Evolutionary conservation across 2,329 filamentous ascomycete species (phyloP), one percentile per base, ranked within the genome.

Genomic region (Thielaviopsis musarum): DNA sequence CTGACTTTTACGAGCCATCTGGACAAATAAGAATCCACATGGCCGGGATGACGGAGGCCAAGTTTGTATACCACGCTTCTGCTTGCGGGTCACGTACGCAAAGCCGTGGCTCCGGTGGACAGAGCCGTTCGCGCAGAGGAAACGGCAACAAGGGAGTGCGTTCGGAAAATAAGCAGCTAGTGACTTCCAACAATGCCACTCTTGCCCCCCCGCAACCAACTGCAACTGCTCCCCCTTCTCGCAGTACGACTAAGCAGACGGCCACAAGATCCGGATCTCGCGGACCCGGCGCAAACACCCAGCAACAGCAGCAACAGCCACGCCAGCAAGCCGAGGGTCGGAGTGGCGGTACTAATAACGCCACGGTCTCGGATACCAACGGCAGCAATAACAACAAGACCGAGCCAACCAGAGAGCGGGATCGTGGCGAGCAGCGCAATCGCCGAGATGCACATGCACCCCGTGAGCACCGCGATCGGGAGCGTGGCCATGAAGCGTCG

Each of bases 21-120:
- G 41, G 69, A 67, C 9, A 61, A 49, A 57, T 61, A 48, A 69
- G 69, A 7, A 67, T 76, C 62, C 71, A 68, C 49, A 69, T 78
- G 34, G 64, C 66, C 1, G 72, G 71, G 48, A 74, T 74, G 70
- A 26, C 28, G 7, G 70, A 71, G 52, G 64, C 68, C 15, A 75
- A 66, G 63, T 67, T 66, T 4, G 66, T 77, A 45, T 67, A 70
- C 3, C 63, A 75, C 15, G 70, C 74, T 3, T 70, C 69, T 58
- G 66, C 68, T 12, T 63, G 66, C 34, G 65, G 66, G 13, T 52
- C 57, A 7, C 68, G 71, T 55, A 68, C 68, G 15, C 65, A 66
- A 4, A 66, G 72, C 59, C 65, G 66, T 21, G 34, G 59, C 38
- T 59, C 59, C 28, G 65, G 63, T 17, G 52, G 57, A 19, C 63